These are phyloP conservation scores for Coemansia sp. DNA, from an alignment of 371 early-diverging fungal genomes.

Conservation along the genomic window DNA sequence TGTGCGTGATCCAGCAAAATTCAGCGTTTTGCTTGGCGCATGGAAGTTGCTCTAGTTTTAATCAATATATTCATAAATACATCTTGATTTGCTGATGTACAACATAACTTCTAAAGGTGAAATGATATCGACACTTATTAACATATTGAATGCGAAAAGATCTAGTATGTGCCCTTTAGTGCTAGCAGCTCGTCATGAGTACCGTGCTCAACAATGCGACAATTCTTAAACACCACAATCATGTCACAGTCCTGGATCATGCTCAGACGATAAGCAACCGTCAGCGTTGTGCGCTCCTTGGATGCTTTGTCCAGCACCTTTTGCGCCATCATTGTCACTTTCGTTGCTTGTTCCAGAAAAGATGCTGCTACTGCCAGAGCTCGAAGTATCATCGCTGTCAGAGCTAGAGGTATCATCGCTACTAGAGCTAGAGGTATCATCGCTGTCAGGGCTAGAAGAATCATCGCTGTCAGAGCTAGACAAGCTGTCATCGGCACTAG, in stretches of 20 bases:
- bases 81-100: not conserved
- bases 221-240: slow-evolving; percentile 55
- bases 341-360: not conserved
- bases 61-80: not conserved
- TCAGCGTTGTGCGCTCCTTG: slow-evolving; percentile 55
- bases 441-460: not conserved
- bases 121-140: too few species aligned
- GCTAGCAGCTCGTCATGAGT: slow-evolving; percentile 52
- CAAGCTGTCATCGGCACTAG: not conserved
- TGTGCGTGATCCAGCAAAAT: slow-evolving; percentile 67
- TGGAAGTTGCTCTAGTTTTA: slow-evolving; percentile 24
- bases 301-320: slow-evolving; percentile 53
- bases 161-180: too few species aligned
- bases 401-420: not conserved
- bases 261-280: slow-evolving; percentile 53
- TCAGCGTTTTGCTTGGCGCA: slow-evolving; percentile 64
- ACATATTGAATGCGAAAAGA: too few species aligned
- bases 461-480: not conserved
- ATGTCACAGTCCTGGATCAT: slow-evolving; percentile 51
- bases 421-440: not conserved
- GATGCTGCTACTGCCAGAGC: not conserved
- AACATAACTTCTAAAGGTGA: too few species aligned
- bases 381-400: not conserved
- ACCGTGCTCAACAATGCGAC: slow-evolving; percentile 54
- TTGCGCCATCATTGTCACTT: slow-evolving; percentile 12